Evolutionary conservation across 148 eudicot genomes (phyloP).

Genomic region (Dianthus caryophyllus): DNA sequence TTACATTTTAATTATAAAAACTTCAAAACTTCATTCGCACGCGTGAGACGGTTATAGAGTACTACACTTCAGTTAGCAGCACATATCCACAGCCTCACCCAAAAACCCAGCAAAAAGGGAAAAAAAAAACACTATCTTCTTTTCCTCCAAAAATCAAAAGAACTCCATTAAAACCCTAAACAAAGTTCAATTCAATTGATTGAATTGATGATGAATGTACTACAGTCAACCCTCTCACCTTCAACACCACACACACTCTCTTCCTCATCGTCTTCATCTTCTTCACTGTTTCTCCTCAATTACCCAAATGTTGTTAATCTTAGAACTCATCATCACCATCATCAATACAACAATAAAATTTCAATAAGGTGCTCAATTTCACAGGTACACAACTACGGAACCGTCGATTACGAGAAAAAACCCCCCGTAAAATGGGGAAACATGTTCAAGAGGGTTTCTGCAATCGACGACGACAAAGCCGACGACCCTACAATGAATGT

Average conservation of each 20-base stretch:
- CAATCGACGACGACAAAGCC: conserved; percentile 31
- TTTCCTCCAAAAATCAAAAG: too few species aligned
- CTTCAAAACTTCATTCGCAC: too few species aligned
- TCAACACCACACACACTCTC: conserved; percentile 18
- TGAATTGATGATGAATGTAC: too few species aligned
- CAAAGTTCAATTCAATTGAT: too few species aligned
- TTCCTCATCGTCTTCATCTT: conserved; percentile 26
- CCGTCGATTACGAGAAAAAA: conserved; percentile 44
- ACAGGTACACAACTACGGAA: conserved; percentile 33
- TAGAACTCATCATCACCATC: background rate
- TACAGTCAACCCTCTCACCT: conserved; percentile 44
- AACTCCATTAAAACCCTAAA: background rate
- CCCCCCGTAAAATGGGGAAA: conserved; percentile 43
- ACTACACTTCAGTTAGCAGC: too few species aligned
- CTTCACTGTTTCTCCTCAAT: conserved; percentile 37
- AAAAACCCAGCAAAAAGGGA: too few species aligned
- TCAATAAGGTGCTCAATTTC: conserved; percentile 38
- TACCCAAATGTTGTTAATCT: conserved; percentile 11
- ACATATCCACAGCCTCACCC: too few species aligned
- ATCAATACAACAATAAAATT: background rate
- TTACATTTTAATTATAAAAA: too few species aligned
- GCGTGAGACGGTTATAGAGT: too few species aligned
- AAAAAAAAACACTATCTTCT: too few species aligned
- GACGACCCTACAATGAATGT: conserved; percentile 36
- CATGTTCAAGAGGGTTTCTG: conserved; percentile 49